A percentile compares a stretch with the other conserved stretches of the same genome.
phyloP scores from a whole-genome alignment of 768 basidiomycete genomes.

The Crucibulum laeve region DNA sequence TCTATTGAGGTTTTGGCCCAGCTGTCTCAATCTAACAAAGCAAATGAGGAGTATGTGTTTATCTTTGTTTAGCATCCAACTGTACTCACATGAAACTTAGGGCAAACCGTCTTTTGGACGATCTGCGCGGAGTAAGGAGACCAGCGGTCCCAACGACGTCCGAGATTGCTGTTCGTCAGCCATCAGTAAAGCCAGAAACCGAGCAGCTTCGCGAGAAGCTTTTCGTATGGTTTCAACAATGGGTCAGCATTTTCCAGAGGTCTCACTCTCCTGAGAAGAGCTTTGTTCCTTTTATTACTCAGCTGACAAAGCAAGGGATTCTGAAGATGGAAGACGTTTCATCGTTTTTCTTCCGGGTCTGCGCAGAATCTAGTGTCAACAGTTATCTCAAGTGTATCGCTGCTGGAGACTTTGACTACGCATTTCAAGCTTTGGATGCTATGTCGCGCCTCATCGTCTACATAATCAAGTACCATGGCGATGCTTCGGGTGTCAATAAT shows the following conservation, averaged over 20 bases:
- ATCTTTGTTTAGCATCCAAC: constrained; percentile 3
- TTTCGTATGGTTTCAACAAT: constrained; percentile 85
- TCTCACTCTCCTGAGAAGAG: constrained; percentile 89
- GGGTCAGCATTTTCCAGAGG: constrained; percentile 92
- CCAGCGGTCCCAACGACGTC: constrained; percentile 32
- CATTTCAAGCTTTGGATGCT: constrained; percentile 93
- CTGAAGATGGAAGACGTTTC: constrained; percentile 94
- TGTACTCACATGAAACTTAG: constrained; percentile 27
- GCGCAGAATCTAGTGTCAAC: constrained; percentile 90
- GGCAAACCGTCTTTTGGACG: constrained; percentile 70
- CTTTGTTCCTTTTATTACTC: constrained; percentile 96
- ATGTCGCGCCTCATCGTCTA: constrained; percentile 93
- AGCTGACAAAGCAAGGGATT: constrained; percentile 94
- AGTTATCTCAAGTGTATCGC: constrained; percentile 77
- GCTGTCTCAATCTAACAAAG: constrained; percentile 68
- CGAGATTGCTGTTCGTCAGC: constrained; percentile 37
- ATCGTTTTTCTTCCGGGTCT: constrained; percentile 97
- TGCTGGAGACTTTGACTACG: constrained; percentile 66
- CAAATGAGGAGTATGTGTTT: constrained; percentile 75
- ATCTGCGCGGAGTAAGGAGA: constrained; percentile 67
- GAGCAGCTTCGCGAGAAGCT: constrained; percentile 75
- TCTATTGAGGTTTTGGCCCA: constrained; percentile 80
- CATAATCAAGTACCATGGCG: constrained; percentile 99
- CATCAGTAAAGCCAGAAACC: constrained; percentile 62
- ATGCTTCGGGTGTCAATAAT: constrained; percentile 87